phyloP scores from a whole-genome alignment of 139 green algal species.

The Edaphochlamys debaryana region DNA sequence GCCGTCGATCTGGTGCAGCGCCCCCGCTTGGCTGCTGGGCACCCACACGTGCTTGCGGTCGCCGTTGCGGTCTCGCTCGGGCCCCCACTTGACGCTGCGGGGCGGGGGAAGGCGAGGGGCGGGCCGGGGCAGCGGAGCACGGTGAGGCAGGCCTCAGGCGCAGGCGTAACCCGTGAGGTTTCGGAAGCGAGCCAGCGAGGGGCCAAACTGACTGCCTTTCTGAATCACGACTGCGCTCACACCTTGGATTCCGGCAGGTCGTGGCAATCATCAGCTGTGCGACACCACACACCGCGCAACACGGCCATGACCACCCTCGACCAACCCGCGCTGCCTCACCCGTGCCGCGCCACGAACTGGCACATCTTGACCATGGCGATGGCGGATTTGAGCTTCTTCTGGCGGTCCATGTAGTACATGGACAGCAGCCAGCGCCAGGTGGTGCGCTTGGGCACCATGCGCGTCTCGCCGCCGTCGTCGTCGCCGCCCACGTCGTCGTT shows the following conservation, averaged over 20 bases:
- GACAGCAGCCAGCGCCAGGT: constrained; percentile 9
- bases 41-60: constrained; percentile 25
- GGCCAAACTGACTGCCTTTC: no score
- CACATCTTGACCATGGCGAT: constrained; percentile 42
- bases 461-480: constrained; percentile 9
- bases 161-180: no score
- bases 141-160: no score
- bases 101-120: neutral
- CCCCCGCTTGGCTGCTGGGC: constrained; percentile 7
- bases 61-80: constrained; percentile 12
- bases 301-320: no score
- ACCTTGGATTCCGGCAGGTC: no score
- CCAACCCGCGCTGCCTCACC: no score
- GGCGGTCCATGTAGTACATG: constrained; percentile 33
- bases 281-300: no score
- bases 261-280: no score
- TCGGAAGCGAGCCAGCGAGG: no score
- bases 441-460: constrained; percentile 37
- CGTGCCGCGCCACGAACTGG: constrained; percentile 35
- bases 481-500: no score
- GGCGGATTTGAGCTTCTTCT: constrained; percentile 21
- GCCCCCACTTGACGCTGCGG: constrained; percentile 17
- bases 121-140: neutral
- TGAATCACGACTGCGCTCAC: no score
- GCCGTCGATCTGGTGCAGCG: constrained; percentile 31